phyloP scores from a whole-genome alignment of 257 asterid species.

The Capsicum baccatum region DNA sequence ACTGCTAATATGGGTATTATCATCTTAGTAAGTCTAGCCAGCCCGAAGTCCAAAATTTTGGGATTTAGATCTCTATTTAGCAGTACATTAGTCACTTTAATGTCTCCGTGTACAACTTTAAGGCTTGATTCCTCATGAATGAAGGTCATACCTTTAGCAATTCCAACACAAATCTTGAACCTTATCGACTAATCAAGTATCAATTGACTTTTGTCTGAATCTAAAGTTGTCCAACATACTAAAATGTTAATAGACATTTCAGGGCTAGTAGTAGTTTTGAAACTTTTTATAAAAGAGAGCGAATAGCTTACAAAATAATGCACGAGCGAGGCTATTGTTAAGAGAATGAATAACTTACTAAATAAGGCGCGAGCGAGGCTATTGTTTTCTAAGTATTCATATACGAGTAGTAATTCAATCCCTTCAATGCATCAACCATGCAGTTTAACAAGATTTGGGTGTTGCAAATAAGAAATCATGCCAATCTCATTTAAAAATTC shows the following conservation, averaged over 20 bases:
- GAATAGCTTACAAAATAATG: background rate
- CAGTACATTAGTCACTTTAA: conserved; percentile 84
- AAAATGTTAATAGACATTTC: background rate
- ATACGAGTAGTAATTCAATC: conserved; percentile 47
- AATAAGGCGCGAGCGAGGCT: too few relatives aligned
- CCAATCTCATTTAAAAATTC: conserved; percentile 84
- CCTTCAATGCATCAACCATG: conserved; percentile 86
- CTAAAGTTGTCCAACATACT: conserved; percentile 38
- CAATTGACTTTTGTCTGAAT: conserved; percentile 57
- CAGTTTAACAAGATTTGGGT: conserved; percentile 85
- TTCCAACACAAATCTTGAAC: conserved; percentile 69
- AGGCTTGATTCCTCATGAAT: conserved; percentile 86
- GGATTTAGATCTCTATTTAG: conserved; percentile 73
- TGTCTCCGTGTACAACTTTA: conserved; percentile 91
- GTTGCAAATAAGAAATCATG: conserved; percentile 81
- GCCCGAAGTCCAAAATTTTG: conserved; percentile 85
- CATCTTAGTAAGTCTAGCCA: conserved; percentile 64
- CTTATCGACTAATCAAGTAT: conserved; percentile 82
- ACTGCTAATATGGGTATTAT: conserved; percentile 62
- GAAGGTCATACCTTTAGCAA: conserved; percentile 83
- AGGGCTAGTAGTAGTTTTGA: background rate
- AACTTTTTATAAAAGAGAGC: background rate
- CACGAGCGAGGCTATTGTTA: too few relatives aligned
- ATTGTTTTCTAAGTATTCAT: too few relatives aligned
- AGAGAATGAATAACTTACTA: too few relatives aligned